Conservation (phyloP, 768 basidiomycete species). For the Podaxis rugospora region DNA sequence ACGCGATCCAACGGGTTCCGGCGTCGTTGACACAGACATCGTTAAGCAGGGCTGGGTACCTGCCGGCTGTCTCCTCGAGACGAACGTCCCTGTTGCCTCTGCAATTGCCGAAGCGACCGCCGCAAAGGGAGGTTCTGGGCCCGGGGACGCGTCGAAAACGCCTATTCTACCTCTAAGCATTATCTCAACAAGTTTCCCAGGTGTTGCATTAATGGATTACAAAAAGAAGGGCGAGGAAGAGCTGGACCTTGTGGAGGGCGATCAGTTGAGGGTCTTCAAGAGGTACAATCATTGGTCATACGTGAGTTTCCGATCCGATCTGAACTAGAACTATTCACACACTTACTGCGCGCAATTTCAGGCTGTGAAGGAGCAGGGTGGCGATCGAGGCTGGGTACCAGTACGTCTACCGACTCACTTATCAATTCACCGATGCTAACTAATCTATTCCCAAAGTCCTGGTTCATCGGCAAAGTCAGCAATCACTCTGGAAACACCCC, state of each 20-base stretch:
- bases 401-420: conserved; percentile 34
- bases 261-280: conserved; percentile 89
- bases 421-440: not conserved
- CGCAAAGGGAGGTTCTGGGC: conserved; percentile 47
- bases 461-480: conserved; percentile 88
- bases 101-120: conserved; percentile 85
- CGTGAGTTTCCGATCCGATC: conserved; percentile 37
- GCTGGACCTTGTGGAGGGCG: conserved; percentile 83
- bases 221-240: conserved; percentile 92
- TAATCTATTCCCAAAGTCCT: conserved; percentile 47
- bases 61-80: conserved; percentile 93
- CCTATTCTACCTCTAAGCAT: conserved; percentile 90
- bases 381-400: conserved; percentile 96
- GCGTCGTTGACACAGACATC: conserved; percentile 70
- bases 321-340: conserved; percentile 1
- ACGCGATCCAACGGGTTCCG: conserved; percentile 83
- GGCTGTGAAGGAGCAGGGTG: conserved; percentile 92
- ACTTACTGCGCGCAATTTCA: conserved; percentile 24
- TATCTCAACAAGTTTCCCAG: conserved; percentile 96
- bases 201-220: conserved; percentile 95
- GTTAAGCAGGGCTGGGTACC: conserved; percentile 95
- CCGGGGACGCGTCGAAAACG: conserved; percentile 46
- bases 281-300: conserved; percentile 98
- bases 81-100: conserved; percentile 83
- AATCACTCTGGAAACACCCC: conserved; percentile 45